Base-by-base conservation (phyloP, 2,329 filamentous ascomycete genomes). In the Cercospora sesami region DNA sequence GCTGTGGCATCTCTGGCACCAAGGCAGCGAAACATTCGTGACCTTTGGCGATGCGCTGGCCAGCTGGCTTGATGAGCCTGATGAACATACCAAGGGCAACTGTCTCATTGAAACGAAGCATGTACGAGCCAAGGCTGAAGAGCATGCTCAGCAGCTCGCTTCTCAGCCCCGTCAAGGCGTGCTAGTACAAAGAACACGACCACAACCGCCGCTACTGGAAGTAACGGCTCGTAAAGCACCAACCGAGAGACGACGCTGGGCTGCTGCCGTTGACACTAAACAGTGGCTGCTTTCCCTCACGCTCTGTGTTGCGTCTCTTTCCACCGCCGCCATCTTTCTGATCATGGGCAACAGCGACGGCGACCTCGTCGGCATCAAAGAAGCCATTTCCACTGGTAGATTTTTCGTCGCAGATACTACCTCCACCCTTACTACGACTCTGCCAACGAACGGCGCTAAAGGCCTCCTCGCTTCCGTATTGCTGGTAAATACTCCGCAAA, bases 401-500 rank as follows among this genome's bases (percentile, higher is more conserved):
- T 33, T 64, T 30, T 21, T 64, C 26, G 5, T 26, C 10, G 7
- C 16, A 4, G 33, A 23, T n/a, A 42, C 33, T 1, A n/a, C 33
- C 1, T 26, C 57, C 31, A 74, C 14, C 53, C 71, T 36, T 21
- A 48, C 10, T 23, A 39, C 18, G 23, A 42, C 7, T 16, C 65
- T 30, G 67, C 71, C 5, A 18, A 53, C 21, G 10, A 21, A 48
- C n/a, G 71, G 68, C 3, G 36, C 67, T 5, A 28, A 23, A 2
- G 69, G 67, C 4, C 51, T 74, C 2, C 60, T 75, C 26, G 63
- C 21, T 1, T 48, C 69, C 12, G 74, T 79, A 0, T 73, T 84
- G 18, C 21, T 85, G 0, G 81, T 80, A 39, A 86, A 86, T 68
- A 28, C 78, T 0, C 83, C 83, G 1, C 85, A 86, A 69, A 63